Base-by-base conservation (phyloP, 208 protist genomes). In the Leishmania guyanensis region DNA sequence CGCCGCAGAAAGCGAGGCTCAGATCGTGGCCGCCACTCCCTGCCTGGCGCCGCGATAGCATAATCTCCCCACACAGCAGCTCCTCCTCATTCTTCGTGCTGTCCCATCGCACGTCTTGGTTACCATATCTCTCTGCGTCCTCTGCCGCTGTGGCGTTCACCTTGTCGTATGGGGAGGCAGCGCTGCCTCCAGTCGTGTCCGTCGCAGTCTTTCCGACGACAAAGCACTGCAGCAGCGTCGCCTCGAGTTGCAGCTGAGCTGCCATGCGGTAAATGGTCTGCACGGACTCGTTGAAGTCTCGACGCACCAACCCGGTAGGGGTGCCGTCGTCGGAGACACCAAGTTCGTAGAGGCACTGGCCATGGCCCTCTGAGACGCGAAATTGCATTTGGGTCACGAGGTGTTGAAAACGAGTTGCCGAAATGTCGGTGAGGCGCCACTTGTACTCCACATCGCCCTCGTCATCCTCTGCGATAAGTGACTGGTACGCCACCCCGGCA, bases 401-500 rank as follows among this genome's bases (percentile, higher is more conserved):
- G 72, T 99, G 98, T 81, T 98, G 89, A 50, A 99, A 91, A 54
- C 98, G 90, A 16, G 86, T 79, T 17, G 83, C 75, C 1, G 95
- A 94, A 75, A 97, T 81, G 39, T 81, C 87, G 1, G 96, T 91
- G 16, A 99, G 91, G 43, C 98, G 96, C 93, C 96, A 98, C 87
- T 99, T 99, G 89, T 99, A 99, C 89, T 99, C 98, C 54, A 99
- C 91, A 87, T 98, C 94, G 36, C 98, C 98, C 77, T 98, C 94
- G 54, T 99, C 97, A 58, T 97, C 91, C 80, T 99, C 98, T 51
- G 89, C 88, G 22, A 60, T 74, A 16, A 99, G 90, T 14, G 78
- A 78, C 16, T 72, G 58, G 48, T 17, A 73, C 77, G 26, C 75
- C 8, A 58, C 9, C 77, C 26, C 50, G 43, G 53, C 50, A 9